Evolutionary conservation across 495 filamentous ascomycete genomes (phyloP).

Genomic region (Pseudomonodictys pantanalensis): DNA sequence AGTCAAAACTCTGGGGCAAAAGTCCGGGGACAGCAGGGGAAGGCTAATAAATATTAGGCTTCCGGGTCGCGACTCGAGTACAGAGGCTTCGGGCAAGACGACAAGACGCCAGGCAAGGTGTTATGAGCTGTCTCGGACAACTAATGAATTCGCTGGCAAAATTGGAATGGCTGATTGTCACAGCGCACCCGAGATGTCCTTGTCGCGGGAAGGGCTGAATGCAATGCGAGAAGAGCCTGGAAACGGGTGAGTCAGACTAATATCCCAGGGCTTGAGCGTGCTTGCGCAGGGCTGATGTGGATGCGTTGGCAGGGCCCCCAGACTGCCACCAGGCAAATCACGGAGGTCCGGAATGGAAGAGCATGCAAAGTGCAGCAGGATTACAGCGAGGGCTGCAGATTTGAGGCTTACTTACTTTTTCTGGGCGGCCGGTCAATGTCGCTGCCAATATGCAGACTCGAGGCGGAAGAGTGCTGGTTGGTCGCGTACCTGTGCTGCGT

Average conservation of each 20-base stretch:
- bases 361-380: too few relatives aligned
- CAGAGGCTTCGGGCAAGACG: neutral
- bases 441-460: constrained; percentile 1
- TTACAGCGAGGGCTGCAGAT: constrained; percentile 16
- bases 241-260: constrained; percentile 31
- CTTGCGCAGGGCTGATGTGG: constrained; percentile 18
- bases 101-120: constrained; percentile 8
- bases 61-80: neutral
- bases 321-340: neutral
- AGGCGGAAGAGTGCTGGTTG: neutral
- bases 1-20: too few relatives aligned
- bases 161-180: constrained; percentile 28
- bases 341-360: constrained; percentile 16
- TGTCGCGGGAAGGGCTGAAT: constrained; percentile 9
- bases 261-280: too few relatives aligned
- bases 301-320: constrained; percentile 24
- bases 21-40: too few relatives aligned
- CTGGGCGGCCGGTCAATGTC: neutral
- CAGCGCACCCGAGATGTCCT: constrained; percentile 6
- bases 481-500: constrained; percentile 14
- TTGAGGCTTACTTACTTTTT: constrained; percentile 24
- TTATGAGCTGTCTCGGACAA: constrained; percentile 30
- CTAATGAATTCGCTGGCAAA: constrained; percentile 29
- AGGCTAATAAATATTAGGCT: neutral
- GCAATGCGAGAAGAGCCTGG: constrained; percentile 8